Evolutionary conservation across 1,284 basidiomycete species (phyloP).

Genomic region (Cutaneotrichosporon dermatis): DNA sequence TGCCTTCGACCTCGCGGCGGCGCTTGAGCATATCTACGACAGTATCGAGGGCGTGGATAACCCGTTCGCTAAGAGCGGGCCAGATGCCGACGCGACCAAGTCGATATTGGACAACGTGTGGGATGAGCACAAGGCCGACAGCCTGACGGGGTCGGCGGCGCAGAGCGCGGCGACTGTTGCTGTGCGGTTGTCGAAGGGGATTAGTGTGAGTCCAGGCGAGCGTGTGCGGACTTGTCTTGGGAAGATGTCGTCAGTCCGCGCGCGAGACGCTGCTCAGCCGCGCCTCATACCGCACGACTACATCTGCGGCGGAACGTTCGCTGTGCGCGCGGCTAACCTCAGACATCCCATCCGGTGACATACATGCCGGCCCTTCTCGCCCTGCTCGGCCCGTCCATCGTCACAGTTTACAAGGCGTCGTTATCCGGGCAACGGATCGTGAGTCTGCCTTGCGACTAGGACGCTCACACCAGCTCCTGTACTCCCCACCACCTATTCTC

Average conservation of each 20-base stretch:
- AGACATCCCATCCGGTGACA: conserved; percentile 33
- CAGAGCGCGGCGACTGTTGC: conserved; percentile 13
- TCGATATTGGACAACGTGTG: conserved; percentile 21
- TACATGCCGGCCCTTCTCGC: conserved; percentile 36
- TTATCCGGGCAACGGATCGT: conserved; percentile 40
- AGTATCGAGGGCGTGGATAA: conserved; percentile 25
- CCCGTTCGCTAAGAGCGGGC: conserved; percentile 7
- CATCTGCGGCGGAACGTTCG: no score
- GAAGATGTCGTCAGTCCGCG: no score
- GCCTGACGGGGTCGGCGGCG: background rate
- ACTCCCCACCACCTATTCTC: conserved; percentile 38
- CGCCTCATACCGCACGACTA: no score
- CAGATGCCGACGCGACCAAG: conserved; percentile 1
- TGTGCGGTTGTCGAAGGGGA: conserved; percentile 1
- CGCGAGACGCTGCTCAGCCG: no score
- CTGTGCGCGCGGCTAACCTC: background rate
- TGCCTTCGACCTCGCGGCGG: conserved; percentile 24
- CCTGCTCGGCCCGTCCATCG: conserved; percentile 36
- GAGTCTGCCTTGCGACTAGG: conserved; percentile 4
- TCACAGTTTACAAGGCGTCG: conserved; percentile 39
- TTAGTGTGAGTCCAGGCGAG: conserved; percentile 5
- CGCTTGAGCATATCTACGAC: conserved; percentile 31
- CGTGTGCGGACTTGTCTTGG: background rate
- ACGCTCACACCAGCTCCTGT: conserved; percentile 31
- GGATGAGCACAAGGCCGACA: conserved; percentile 6